A percentile compares a stretch with the other conserved stretches of the same genome.
These are phyloP conservation scores for Arxiozyma bovina DNA, from an alignment of 1,139 yeast species.

Conservation along the genomic window DNA sequence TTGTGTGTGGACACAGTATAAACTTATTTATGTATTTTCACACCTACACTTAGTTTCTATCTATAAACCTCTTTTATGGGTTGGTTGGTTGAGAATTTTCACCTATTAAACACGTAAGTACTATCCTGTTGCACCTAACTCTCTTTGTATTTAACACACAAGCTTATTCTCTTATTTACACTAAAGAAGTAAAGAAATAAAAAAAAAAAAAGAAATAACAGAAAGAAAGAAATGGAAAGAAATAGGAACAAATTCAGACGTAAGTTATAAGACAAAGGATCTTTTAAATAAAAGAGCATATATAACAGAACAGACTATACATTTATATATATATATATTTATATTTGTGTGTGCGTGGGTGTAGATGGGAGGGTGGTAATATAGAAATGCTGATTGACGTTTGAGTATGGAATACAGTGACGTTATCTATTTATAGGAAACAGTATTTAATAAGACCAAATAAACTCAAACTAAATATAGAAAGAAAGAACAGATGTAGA, in stretches of 20 bases:
- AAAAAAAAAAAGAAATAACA: no score
- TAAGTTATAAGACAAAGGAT: no score
- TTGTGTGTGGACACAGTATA: background rate
- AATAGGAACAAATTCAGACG: background rate
- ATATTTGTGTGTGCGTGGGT: no score
- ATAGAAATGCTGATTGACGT: background rate
- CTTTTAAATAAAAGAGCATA: background rate
- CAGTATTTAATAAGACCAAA: slow-evolving; percentile 29
- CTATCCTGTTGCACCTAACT: background rate
- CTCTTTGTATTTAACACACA: no score
- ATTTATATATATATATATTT: no score
- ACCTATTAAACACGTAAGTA: no score
- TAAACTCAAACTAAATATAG: slow-evolving; percentile 27
- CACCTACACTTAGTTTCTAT: background rate
- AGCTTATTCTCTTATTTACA: no score
- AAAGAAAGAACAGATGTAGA: slow-evolving; percentile 31
- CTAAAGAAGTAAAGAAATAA: background rate
- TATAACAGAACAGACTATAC: background rate
- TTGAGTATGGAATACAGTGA: background rate
- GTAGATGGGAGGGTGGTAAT: no score
- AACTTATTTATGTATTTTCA: no score
- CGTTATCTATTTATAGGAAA: slow-evolving; percentile 9
- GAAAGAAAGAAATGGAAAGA: background rate
- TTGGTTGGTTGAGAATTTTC: background rate
- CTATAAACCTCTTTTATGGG: background rate